Conservation (phyloP, 371 early-diverging fungal species). For the Gilbertella persicaria region DNA sequence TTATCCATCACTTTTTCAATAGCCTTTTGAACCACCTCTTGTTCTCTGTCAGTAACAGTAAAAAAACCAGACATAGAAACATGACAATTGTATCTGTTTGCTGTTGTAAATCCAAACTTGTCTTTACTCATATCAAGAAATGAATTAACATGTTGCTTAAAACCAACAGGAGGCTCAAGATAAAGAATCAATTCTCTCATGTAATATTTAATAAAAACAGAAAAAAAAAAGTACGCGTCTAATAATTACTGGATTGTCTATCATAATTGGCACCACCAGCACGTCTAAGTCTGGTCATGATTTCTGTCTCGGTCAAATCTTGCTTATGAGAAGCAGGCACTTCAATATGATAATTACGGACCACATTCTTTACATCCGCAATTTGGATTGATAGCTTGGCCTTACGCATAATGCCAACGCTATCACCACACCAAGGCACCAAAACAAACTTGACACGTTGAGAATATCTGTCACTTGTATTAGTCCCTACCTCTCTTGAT, state of each 20-base stretch:
- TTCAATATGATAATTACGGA: slow-evolving; percentile 76
- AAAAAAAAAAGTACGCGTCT: slow-evolving; percentile 7
- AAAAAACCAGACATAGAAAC: slow-evolving; percentile 42
- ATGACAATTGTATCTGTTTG: slow-evolving; percentile 37
- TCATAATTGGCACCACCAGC: slow-evolving; percentile 77
- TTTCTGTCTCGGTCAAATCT: slow-evolving; percentile 56
- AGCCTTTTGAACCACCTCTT: slow-evolving; percentile 1
- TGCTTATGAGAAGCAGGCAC: slow-evolving; percentile 58
- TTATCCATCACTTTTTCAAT: slow-evolving; percentile 1
- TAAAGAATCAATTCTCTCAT: slow-evolving; percentile 35
- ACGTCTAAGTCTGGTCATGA: slow-evolving; percentile 58
- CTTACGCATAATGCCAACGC: slow-evolving; percentile 84
- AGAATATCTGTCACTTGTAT: no score
- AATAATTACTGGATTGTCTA: slow-evolving; percentile 57
- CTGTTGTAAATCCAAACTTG: slow-evolving; percentile 23
- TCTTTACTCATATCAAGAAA: slow-evolving; percentile 16
- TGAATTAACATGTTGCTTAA: slow-evolving; percentile 16
- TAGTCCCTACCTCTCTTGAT: no score
- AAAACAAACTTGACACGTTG: slow-evolving; percentile 74
- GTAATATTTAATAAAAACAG: background rate
- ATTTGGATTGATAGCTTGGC: slow-evolving; percentile 84
- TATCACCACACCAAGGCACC: slow-evolving; percentile 79
- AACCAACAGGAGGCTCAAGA: slow-evolving; percentile 28
- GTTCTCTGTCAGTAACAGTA: background rate
- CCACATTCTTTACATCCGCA: slow-evolving; percentile 73